phyloP scores from a whole-genome alignment of 1,284 basidiomycete species.

The Cutaneotrichosporon mucoides region DNA sequence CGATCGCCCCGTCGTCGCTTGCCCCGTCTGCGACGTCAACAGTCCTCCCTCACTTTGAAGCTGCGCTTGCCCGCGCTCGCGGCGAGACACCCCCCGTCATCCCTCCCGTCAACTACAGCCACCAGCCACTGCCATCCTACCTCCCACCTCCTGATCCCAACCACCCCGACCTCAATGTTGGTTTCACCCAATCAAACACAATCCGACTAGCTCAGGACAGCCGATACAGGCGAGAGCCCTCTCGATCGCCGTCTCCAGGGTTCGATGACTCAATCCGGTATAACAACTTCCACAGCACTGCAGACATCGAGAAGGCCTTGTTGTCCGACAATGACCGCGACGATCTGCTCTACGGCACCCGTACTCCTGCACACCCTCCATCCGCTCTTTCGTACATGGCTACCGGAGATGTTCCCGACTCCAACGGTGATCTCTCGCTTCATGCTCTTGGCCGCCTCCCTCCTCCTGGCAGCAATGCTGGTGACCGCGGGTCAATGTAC shows the following conservation, averaged over 20 bases:
- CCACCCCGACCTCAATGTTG: conserved; percentile 38
- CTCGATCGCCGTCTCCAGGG: conserved; percentile 35
- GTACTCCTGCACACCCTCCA: background rate
- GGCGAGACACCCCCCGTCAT: conserved; percentile 5
- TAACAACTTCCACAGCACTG: background rate
- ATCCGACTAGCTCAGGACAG: conserved; percentile 25
- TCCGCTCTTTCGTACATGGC: conserved; percentile 2
- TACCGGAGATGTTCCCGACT: background rate
- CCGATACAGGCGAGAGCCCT: conserved; percentile 16
- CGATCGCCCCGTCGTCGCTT: background rate
- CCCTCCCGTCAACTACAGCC: background rate
- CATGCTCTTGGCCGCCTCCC: background rate
- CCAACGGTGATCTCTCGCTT: conserved; percentile 18
- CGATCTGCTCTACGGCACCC: background rate
- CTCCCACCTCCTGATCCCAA: conserved; percentile 40
- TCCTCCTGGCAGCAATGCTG: conserved; percentile 46
- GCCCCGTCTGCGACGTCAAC: background rate
- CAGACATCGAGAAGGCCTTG: conserved; percentile 35
- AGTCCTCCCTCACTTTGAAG: conserved; percentile 38
- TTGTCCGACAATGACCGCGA: conserved; percentile 16
- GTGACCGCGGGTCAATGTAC: conserved; percentile 9
- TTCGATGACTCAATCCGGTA: conserved; percentile 22
- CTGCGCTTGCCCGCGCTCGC: conserved; percentile 34
- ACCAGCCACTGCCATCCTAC: conserved; percentile 34
- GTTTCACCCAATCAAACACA: conserved; percentile 31